Conservation (phyloP, 2,329 filamentous ascomycete species). For the Aspergillus intermedius region DNA sequence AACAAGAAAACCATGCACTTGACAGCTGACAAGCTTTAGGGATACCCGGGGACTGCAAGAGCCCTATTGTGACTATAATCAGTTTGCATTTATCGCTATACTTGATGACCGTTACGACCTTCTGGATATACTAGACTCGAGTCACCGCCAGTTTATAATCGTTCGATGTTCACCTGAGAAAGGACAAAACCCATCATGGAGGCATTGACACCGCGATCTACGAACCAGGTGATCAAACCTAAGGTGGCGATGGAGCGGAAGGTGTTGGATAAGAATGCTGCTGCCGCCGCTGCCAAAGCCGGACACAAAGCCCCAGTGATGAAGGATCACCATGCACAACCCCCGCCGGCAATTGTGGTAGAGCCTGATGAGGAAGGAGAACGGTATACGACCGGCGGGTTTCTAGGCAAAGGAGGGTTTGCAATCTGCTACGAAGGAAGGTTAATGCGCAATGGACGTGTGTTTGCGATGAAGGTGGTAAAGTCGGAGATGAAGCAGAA, state of each 20-base stretch:
- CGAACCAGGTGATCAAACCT: slow-evolving; percentile 41
- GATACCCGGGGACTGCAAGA: slow-evolving; percentile 2
- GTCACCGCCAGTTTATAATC: slow-evolving; percentile 8
- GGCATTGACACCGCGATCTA: slow-evolving; percentile 43
- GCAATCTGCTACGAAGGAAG: slow-evolving; percentile 46
- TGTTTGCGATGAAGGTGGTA: slow-evolving; percentile 47
- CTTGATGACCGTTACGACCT: slow-evolving; percentile 17
- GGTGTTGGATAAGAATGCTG: slow-evolving; percentile 32
- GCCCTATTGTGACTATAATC: background rate
- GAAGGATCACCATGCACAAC: slow-evolving; percentile 40
- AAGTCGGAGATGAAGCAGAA: slow-evolving; percentile 45
- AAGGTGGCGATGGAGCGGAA: slow-evolving; percentile 35
- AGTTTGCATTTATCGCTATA: slow-evolving; percentile 10
- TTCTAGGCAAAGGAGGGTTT: slow-evolving; percentile 46
- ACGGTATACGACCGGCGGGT: slow-evolving; percentile 40
- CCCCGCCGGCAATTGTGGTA: slow-evolving; percentile 38
- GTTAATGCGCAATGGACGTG: slow-evolving; percentile 36
- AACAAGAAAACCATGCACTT: background rate
- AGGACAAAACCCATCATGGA: slow-evolving; percentile 33
- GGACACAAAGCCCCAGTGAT: slow-evolving; percentile 26
- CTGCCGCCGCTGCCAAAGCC: slow-evolving; percentile 18
- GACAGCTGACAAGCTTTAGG: slow-evolving; percentile 6
- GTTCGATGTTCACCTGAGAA: slow-evolving; percentile 16
- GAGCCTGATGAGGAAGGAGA: slow-evolving; percentile 42
- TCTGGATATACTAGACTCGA: slow-evolving; percentile 1